phyloP scores from a whole-genome alignment of 148 eudicot genomes.

The Cornus kousa region DNA sequence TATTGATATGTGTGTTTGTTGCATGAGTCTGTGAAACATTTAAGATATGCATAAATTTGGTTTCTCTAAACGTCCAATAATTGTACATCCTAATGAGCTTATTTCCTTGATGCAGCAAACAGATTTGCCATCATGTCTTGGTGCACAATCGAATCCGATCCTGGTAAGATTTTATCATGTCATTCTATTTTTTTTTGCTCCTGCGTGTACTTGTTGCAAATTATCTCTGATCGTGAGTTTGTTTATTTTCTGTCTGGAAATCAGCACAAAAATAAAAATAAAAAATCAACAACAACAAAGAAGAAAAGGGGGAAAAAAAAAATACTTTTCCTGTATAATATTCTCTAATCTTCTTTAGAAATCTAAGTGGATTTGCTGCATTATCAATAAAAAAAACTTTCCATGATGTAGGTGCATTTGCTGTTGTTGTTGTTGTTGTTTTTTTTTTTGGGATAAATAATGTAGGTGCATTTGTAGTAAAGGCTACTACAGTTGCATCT shows the following conservation, averaged over 20 bases:
- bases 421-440: no score
- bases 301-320: no score
- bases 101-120: constrained; percentile 19
- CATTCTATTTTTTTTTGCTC: background rate
- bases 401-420: no score
- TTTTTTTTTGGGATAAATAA: no score
- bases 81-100: constrained; percentile 2
- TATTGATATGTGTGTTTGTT: background rate
- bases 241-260: background rate
- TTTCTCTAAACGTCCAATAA: background rate
- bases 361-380: no score
- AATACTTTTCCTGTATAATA: no score
- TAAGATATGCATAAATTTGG: background rate
- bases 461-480: no score
- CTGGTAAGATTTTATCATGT: constrained; percentile 53
- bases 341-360: no score
- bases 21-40: background rate
- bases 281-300: no score
- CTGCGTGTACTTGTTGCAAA: background rate
- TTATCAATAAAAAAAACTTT: no score
- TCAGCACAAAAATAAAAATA: background rate
- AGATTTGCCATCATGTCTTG: constrained; percentile 73
- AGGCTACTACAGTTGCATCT: no score
- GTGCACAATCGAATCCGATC: constrained; percentile 99
- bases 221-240: background rate